Evolutionary conservation across 1,284 basidiomycete species (phyloP), one percentile per base, ranked within the genome.

Genomic region (Fomitopsis schrenkii): DNA sequence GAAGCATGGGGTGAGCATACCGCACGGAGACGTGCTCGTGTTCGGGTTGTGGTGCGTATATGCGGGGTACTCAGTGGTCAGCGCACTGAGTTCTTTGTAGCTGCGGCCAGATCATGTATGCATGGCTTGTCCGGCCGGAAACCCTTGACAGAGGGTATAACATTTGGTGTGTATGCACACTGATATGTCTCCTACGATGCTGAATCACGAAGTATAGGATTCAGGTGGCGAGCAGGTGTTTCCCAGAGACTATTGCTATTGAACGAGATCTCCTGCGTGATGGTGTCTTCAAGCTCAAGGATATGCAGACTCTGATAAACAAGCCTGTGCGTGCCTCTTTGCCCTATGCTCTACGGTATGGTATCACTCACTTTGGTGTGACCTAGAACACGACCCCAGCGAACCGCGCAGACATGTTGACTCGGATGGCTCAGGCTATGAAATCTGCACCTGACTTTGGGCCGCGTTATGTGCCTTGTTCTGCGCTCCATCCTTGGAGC

Each of bases 61-160:
- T 30, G 33, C 7, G 40, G 38, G 38, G 8, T 26, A 52, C 28
- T 15, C 3, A 14, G 7, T 36, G 12, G 19, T 56, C 22, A 26
- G 22, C n/a, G 12, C 19, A 55, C 28, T 15, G 52, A 15, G 26
- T 7, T 8, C 26, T 5, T 17, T 22, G 41, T 22, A 90, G 88
- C 19, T 97, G 90, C 70, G 90, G 89, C 9, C 95, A 97, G 75
- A 97, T 97, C 72, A 83, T 96, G 77, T 96, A 94, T 72, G 88
- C 83, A 0, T 94, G 90, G 76, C 79, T 97, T 35, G 74, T 93
- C 36, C 80, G 90, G 30, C 94, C 93, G 8, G 93, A 95, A 62
- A 93, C 93, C 0, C 85, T 97, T 33, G 88, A 92, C 6, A 77
- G 78, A 44, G 91, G 90, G 19, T 97, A 97, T 69, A 80, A 78